Base-by-base conservation (phyloP, 768 basidiomycete genomes). In the Tricholoma flavovirens region DNA sequence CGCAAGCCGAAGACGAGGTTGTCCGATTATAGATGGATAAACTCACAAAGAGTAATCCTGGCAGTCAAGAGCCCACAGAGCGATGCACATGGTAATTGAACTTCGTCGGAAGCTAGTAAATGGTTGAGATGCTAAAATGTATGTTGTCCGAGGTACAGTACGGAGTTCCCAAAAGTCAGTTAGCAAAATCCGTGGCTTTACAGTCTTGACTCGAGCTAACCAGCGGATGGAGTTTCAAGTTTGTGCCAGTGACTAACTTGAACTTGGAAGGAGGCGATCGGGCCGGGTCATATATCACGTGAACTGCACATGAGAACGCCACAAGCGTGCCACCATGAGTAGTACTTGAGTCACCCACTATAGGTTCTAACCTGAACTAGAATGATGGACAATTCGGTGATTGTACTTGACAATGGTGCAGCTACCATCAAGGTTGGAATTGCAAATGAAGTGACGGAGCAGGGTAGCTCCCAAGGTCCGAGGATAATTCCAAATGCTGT, bases 381-480 rank as follows among this genome's bases (percentile, higher is more conserved):
- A 14, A 5, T 38, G 32, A 62, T 64, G 61, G 51, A 58, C 49
- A 32, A 51, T 50, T 54, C 66, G 11, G 75, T 85, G 24, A 72
- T 94, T 54, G 76, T 95, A 12, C 76, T 96, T 45, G 94, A 98
- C 69, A 98, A 96, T 67, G 94, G 94, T 38, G 94, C 84, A 9
- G 83, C 80, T 33, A 82, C 82, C 4, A 85, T 96, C 69, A 98
- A 97, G 66, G 81, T 81, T 26, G 89, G 91, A 1, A 57, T 84
- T 22, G 75, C 74, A 42, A 69, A 66, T 32, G 60, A 62, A 12
- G 59, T 66, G 56, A 66, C 63, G 24, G 64, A 53, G 33, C 62
- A 69, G 51, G 64, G 66, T 49, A 30, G 26, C 6, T 29, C 46
- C 12, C 19, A 56, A 32, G 19, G 40, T 40, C 33, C 35, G 30